A percentile compares a stretch with the other conserved stretches of the same genome.
These are phyloP conservation scores for Diplodia intermedia DNA, from an alignment of 2,329 filamentous ascomycete species.

Conservation along the genomic window DNA sequence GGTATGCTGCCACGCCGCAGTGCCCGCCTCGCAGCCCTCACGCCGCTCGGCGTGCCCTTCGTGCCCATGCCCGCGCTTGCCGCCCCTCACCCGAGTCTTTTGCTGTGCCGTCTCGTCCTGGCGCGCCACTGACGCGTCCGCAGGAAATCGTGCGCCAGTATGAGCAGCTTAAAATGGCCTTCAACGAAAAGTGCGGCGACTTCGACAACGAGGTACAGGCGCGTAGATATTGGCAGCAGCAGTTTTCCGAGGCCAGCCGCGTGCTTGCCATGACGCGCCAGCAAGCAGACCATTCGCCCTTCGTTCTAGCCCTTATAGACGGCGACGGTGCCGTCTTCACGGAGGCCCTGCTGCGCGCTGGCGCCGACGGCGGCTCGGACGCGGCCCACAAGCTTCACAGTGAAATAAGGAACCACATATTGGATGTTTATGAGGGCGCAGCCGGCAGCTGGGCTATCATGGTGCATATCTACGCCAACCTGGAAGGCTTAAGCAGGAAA, in stretches of 20 bases:
- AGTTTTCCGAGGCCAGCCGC: constrained; percentile 32
- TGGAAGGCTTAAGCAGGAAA: constrained; percentile 54
- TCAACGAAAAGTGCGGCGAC: constrained; percentile 45
- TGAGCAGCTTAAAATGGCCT: constrained; percentile 43
- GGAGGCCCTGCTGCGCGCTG: constrained; percentile 51
- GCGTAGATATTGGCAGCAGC: constrained; percentile 45
- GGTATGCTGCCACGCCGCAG: constrained; percentile 37
- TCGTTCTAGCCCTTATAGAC: constrained; percentile 56
- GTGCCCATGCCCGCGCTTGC: not conserved
- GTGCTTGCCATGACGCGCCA: constrained; percentile 19
- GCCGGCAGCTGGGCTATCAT: constrained; percentile 54
- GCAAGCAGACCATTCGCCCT: constrained; percentile 47
- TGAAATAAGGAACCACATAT: constrained; percentile 53
- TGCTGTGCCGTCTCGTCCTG: not conserved
- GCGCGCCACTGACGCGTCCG: constrained; percentile 1
- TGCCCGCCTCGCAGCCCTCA: not conserved
- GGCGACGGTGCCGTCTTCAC: constrained; percentile 59
- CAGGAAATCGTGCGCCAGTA: constrained; percentile 42
- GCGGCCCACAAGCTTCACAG: constrained; percentile 53
- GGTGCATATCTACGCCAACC: constrained; percentile 56
- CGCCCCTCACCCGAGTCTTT: not conserved
- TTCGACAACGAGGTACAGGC: constrained; percentile 47
- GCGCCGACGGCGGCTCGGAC: constrained; percentile 55
- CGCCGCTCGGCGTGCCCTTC: not conserved
- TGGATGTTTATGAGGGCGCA: constrained; percentile 47